Percentiles rank a stretch among this genome's conserved stretches.
These are phyloP conservation scores for Penicillium atrosanguineum DNA, from an alignment of 495 filamentous ascomycete genomes.

Conservation along the genomic window DNA sequence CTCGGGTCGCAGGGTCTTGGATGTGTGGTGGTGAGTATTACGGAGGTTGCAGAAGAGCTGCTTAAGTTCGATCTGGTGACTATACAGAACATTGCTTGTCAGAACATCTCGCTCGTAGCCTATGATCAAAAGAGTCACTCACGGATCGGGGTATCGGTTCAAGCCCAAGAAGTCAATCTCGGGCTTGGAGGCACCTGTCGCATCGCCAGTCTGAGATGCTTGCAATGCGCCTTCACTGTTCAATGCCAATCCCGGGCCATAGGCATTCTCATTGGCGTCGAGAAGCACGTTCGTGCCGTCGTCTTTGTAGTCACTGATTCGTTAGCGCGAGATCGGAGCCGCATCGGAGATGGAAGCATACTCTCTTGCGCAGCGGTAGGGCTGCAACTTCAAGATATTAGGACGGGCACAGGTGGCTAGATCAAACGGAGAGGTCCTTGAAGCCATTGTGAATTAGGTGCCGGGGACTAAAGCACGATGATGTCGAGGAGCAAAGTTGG, in stretches of 20 bases:
- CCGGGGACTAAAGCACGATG: neutral
- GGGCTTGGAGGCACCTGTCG: conserved; percentile 37
- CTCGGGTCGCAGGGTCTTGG: conserved; percentile 68
- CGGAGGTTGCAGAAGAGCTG: conserved; percentile 81
- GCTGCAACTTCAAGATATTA: conserved; percentile 79
- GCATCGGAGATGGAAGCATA: conserved; percentile 37
- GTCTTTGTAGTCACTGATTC: conserved; percentile 92
- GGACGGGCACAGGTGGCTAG: conserved; percentile 76
- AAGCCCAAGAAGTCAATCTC: conserved; percentile 71
- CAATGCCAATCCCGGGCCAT: conserved; percentile 68
- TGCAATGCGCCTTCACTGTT: conserved; percentile 45
- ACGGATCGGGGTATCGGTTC: conserved; percentile 95
- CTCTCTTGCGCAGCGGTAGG: conserved; percentile 84
- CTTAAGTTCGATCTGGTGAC: conserved; percentile 84
- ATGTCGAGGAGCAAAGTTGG: conserved; percentile 15
- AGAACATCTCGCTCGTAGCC: neutral
- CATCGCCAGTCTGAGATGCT: conserved; percentile 29
- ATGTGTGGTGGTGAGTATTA: conserved; percentile 78
- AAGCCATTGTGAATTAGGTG: conserved; percentile 35
- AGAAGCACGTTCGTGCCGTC: conserved; percentile 95
- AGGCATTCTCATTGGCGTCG: conserved; percentile 97
- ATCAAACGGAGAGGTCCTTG: conserved; percentile 58
- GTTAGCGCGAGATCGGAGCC: conserved; percentile 30
- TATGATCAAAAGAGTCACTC: conserved; percentile 20
- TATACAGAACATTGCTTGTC: conserved; percentile 20